These are phyloP conservation scores for Malus orientalis DNA, from an alignment of 306 rosid species.

Conservation along the genomic window DNA sequence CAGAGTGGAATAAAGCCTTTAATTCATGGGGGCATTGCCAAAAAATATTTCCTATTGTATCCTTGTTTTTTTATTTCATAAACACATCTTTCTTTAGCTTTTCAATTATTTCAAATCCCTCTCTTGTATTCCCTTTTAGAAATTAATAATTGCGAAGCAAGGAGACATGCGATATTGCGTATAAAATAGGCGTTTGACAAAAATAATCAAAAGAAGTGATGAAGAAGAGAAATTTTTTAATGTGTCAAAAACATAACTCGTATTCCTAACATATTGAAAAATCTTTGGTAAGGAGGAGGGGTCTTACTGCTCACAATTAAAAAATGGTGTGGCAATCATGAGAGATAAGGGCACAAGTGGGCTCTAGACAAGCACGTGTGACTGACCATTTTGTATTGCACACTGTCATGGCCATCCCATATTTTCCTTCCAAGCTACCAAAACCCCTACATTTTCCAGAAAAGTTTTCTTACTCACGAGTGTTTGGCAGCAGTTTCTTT, in stretches of 20 bases:
- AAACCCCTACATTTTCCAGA: not conserved
- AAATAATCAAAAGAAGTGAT: constrained; percentile 22
- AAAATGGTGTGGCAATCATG: constrained; percentile 53
- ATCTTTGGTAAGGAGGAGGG: not conserved
- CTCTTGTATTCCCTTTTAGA: constrained; percentile 19
- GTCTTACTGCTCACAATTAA: constrained; percentile 5
- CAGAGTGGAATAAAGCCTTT: too few relatives aligned
- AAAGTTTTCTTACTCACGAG: constrained; percentile 20
- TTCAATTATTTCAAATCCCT: not conserved
- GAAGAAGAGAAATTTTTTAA: rapidly evolving
- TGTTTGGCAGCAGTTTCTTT: constrained; percentile 34
- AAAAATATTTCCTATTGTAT: not conserved
- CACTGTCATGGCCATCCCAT: constrained; percentile 51
- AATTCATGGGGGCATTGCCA: not conserved
- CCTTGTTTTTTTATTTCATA: not conserved
- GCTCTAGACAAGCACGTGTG: constrained; percentile 93
- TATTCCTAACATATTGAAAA: too few relatives aligned
- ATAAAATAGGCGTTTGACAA: constrained; percentile 60
- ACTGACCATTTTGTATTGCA: constrained; percentile 60
- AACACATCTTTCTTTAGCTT: not conserved
- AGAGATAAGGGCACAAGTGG: constrained; percentile 51
- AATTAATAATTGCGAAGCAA: constrained; percentile 1
- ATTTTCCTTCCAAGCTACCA: constrained; percentile 7
- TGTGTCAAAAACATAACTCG: rapidly evolving
- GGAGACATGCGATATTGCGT: constrained; percentile 29